Evolutionary conservation across 2,329 filamentous ascomycete species (phyloP).

Genomic region (Fusarium caatingaense): DNA sequence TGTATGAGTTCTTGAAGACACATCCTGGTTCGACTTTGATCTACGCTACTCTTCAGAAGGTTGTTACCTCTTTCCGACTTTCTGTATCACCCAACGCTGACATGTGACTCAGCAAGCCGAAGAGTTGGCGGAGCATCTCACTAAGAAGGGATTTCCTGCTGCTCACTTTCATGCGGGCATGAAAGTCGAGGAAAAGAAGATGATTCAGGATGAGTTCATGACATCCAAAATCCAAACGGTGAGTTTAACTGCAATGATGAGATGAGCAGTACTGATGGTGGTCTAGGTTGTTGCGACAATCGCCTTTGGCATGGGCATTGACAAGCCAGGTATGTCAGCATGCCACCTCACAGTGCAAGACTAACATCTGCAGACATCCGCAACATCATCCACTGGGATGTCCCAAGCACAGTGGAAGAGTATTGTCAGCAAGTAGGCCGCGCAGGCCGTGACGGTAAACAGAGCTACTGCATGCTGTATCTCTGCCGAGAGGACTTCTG

Average conservation of each 20-base stretch:
- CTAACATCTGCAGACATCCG: conserved; percentile 56
- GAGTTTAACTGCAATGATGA: background rate
- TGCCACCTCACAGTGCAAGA: background rate
- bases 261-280: background rate
- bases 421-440: conserved; percentile 69
- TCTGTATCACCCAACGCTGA: conserved; percentile 2
- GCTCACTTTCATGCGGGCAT: conserved; percentile 64
- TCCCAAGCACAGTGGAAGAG: conserved; percentile 64
- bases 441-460: conserved; percentile 64
- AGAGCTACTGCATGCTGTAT: conserved; percentile 68
- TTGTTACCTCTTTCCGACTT: background rate
- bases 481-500: conserved; percentile 68
- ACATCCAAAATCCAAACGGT: conserved; percentile 53
- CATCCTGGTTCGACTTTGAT: conserved; percentile 68
- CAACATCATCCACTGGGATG: conserved; percentile 65
- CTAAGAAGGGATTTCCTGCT: conserved; percentile 54
- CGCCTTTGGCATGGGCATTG: conserved; percentile 71
- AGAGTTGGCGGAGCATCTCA: conserved; percentile 54
- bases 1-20: conserved; percentile 60
- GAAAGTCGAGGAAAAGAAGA: conserved; percentile 56
- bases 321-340: conserved; percentile 55
- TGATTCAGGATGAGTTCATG: conserved; percentile 66
- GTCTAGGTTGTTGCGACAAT: conserved; percentile 59
- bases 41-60: conserved; percentile 69
- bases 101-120: conserved; percentile 56